Base-by-base conservation (phyloP, 1,284 basidiomycete genomes). In the Heterobasidion irregulare region DNA sequence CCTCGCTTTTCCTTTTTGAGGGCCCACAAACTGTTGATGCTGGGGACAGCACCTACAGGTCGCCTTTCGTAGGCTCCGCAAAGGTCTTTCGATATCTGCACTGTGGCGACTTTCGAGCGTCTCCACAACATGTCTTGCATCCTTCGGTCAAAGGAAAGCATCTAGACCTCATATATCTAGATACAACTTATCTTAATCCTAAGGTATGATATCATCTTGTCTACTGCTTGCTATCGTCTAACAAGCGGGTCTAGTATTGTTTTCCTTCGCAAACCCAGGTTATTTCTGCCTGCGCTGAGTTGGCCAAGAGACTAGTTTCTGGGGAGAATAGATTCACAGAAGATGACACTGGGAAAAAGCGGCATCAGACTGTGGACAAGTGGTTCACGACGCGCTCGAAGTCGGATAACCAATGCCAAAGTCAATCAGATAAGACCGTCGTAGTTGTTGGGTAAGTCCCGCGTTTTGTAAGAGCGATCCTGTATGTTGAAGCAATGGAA, bases 111-210 rank as follows among this genome's bases (percentile, higher is more conserved):
- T 94, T 95, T 64, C 80, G 93, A 57, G 92, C 92, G 46, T 91
- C 86, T 35, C 94, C 94, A 0, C 78, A 79, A 52, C 93, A 95
- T 69, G 79, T 91, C 8, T 63, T 86, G 7, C 94, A 98, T 67
- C 90, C 92, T 0, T 81, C 83, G 0, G 76, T 97, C 51, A 83
- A 82, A 55, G 85, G 84, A 35, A 94, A 89, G 62, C 75, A 73
- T 50, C 79, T 99, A 12, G 94, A 98, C 65, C 82, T 86, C 53
- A 82, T 95, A 51, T 99, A 99, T 68, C 78, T 99, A 32, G 97
- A 99, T 69, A 98, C 96, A 7, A 99, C 97, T 0, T 99, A 99
- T 69, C 77, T 98, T 44, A 89, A 97, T 64, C 91, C 95, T 0
- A 89, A 86, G 75, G 88, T 86, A 58, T 35, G 72, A 61, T 15